Percentiles rank a stretch among this genome's conserved stretches.
phyloP scores from a whole-genome alignment of 225 moss, liverwort and hornwort genomes.

The Asterella californica region DNA sequence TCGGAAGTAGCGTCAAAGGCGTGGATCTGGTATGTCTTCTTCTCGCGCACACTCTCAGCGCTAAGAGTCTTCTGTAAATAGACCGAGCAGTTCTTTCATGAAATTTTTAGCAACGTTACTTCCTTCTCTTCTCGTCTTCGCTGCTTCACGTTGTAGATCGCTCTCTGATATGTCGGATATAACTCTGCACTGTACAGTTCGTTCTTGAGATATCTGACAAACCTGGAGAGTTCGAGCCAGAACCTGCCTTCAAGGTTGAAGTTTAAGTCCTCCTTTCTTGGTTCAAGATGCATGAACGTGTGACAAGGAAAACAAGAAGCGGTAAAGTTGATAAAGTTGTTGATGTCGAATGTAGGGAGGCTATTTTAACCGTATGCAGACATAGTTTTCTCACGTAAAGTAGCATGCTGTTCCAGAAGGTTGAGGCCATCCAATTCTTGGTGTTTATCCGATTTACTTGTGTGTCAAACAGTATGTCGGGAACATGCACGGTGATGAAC shows the following conservation, averaged over 20 bases:
- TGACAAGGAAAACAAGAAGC: background rate
- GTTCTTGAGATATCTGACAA: slow-evolving; percentile 76
- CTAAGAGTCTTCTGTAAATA: background rate
- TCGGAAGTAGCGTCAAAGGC: slow-evolving; percentile 82
- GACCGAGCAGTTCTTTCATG: background rate
- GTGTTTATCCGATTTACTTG: background rate
- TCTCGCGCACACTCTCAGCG: background rate
- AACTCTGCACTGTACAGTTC: slow-evolving; percentile 45
- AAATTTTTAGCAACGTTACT: background rate
- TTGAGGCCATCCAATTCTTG: background rate
- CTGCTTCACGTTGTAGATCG: background rate
- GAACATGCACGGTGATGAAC: slow-evolving; percentile 91
- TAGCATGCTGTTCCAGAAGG: background rate
- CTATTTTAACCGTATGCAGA: background rate
- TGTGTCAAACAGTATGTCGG: slow-evolving; percentile 60
- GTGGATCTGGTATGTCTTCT: slow-evolving; percentile 64
- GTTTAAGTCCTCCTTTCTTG: background rate
- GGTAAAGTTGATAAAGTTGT: background rate
- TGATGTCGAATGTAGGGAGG: background rate
- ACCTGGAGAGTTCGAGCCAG: slow-evolving; percentile 68
- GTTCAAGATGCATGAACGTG: background rate
- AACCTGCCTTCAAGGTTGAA: slow-evolving; percentile 82
- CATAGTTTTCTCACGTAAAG: background rate
- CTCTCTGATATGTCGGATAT: background rate
- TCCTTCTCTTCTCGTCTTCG: background rate